phyloP scores from a whole-genome alignment of 106 monocot species.

The Hemerocallis citrina region DNA sequence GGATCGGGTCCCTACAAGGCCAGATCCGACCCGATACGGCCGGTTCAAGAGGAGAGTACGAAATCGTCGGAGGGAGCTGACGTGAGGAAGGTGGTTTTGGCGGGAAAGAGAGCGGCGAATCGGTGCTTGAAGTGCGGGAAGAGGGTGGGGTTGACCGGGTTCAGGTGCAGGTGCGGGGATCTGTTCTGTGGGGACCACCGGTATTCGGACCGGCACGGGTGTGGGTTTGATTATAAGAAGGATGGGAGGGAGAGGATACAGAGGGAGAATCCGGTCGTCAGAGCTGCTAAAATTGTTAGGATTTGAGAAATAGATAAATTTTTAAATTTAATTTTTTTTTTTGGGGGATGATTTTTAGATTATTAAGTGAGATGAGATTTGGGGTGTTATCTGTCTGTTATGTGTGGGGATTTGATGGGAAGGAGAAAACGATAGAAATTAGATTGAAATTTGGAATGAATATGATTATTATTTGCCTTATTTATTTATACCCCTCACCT shows the following conservation, averaged over 20 bases:
- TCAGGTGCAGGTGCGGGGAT: constrained; percentile 86
- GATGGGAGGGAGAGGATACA: constrained; percentile 52
- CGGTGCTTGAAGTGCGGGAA: constrained; percentile 61
- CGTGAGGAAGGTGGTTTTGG: constrained; percentile 9
- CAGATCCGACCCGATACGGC: not conserved
- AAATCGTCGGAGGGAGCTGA: not conserved
- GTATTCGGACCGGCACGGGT: constrained; percentile 81
- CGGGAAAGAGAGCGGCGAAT: constrained; percentile 15
- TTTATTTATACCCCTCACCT: too few species aligned
- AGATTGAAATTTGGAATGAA: too few species aligned
- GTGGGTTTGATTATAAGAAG: constrained; percentile 79
- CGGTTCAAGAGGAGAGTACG: not conserved
- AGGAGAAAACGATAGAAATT: too few species aligned
- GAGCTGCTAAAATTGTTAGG: constrained; percentile 75
- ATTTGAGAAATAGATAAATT: too few species aligned
- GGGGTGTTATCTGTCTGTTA: too few species aligned
- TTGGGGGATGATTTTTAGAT: too few species aligned
- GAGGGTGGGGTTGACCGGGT: constrained; percentile 75
- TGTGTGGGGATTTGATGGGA: too few species aligned
- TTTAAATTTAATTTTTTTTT: too few species aligned
- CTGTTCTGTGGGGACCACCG: constrained; percentile 78
- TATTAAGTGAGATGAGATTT: too few species aligned
- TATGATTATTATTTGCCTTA: too few species aligned
- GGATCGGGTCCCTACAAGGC: not conserved
- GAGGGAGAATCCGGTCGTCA: constrained; percentile 65